Evolutionary conservation across 345 rosid genomes (phyloP).

Genomic region (Brassica rapa): DNA sequence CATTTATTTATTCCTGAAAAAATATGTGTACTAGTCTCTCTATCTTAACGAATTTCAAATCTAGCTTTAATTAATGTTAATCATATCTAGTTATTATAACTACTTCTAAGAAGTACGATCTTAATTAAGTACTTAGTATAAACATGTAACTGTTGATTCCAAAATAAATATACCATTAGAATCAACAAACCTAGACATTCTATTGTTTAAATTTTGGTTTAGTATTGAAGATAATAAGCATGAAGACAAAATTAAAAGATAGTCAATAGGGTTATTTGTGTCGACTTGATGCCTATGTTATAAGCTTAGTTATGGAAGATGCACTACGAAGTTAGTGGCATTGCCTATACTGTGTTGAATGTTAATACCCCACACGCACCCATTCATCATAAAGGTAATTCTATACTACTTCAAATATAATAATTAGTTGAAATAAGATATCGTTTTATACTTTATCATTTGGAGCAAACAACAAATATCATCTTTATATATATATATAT

Average conservation of each 20-base stretch:
- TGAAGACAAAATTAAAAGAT: slow-evolving; percentile 7
- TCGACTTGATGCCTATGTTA: slow-evolving; percentile 24
- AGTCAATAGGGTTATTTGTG: slow-evolving; percentile 21
- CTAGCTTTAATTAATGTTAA: slow-evolving; percentile 19
- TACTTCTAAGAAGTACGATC: not conserved
- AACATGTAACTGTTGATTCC: not conserved
- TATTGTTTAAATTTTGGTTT: not conserved
- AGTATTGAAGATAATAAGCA: slow-evolving; percentile 7
- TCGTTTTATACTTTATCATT: slow-evolving; percentile 6
- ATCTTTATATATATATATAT: slow-evolving; percentile 30
- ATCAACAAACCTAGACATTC: not conserved
- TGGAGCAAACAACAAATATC: slow-evolving; percentile 34
- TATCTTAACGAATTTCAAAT: slow-evolving; percentile 25
- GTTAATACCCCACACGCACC: slow-evolving; percentile 39
- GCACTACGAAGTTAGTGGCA: slow-evolving; percentile 41
- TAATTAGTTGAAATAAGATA: not conserved
- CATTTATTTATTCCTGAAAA: slow-evolving; percentile 2
- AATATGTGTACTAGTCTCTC: not conserved
- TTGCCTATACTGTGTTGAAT: slow-evolving; percentile 34
- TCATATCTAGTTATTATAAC: slow-evolving; percentile 13
- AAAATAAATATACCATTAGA: not conserved
- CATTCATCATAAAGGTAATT: slow-evolving; percentile 21
- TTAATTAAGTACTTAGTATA: not conserved
- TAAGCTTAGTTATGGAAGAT: slow-evolving; percentile 27
- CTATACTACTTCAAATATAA: not conserved